Evolutionary conservation across 2,329 filamentous ascomycete species (phyloP).

Genomic region (Colletotrichum endophyticum): DNA sequence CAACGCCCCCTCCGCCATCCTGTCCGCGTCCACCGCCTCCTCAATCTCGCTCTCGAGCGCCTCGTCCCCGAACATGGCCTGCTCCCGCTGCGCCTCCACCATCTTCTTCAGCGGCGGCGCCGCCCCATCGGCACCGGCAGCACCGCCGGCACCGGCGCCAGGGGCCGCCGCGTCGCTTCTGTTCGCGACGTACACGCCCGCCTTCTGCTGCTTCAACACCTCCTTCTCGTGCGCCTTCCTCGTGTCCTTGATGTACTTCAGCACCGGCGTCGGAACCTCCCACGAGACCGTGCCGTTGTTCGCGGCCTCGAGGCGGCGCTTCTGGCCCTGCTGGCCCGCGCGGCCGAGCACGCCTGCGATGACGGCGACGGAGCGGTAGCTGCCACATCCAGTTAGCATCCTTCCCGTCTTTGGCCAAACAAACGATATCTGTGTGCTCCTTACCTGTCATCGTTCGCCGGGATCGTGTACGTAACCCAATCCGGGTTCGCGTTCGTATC

Average conservation of each 20-base stretch:
- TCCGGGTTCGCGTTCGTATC: conserved; percentile 93
- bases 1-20: background rate
- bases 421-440: conserved; percentile 28
- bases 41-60: background rate
- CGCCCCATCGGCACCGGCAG: conserved; percentile 32
- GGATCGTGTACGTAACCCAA: conserved; percentile 95
- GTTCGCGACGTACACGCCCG: conserved; percentile 29
- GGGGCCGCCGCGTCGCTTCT: conserved; percentile 36
- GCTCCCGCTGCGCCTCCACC: conserved; percentile 10
- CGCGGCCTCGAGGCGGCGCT: conserved; percentile 68
- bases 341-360: conserved; percentile 86
- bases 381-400: conserved; percentile 38
- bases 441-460: conserved; percentile 93
- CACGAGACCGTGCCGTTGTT: conserved; percentile 67
- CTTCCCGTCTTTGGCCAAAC: background rate
- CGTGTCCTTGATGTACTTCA: conserved; percentile 40
- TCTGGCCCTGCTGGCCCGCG: conserved; percentile 80
- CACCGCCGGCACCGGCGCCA: conserved; percentile 35
- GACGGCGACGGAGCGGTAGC: conserved; percentile 80
- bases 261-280: conserved; percentile 52
- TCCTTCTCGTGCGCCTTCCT: conserved; percentile 28
- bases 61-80: background rate
- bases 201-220: conserved; percentile 38
- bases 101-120: conserved; percentile 36
- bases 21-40: background rate